Base-by-base conservation (phyloP, 305 asterid genomes). In the Nicotiana rustica region DNA sequence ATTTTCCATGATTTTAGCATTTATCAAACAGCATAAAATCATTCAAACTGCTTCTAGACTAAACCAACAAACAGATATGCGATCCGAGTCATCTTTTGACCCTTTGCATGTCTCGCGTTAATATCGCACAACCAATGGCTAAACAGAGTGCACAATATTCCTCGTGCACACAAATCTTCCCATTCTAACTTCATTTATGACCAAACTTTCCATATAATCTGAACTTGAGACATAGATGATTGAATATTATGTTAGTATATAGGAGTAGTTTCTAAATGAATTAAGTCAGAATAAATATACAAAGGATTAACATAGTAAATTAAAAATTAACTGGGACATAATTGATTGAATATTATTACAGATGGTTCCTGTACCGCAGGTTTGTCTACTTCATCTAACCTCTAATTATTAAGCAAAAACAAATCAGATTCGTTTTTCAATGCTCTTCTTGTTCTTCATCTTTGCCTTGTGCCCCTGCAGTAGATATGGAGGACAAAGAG, bases 101-200 rank as follows among this genome's bases (percentile, higher is more conserved):
- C 62, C 14, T 73, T 41, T 70, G 18, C 59, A 70, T 70, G 59
- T 38, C 25, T 47, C 5, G 78, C 61, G 61, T 71, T 71, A 73
- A 73, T 73, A 47, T 47, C 79, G 79, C 41, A 47, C 62, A 73
- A 31, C 10, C 19, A 29, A 66, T 13, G 71, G 44, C 19, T 31
- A 5, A 52, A 52, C 59, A 14, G 5, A 52, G 59, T 52, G 14
- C 59, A 52, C 14, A 52, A 25, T 25, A 25, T 25, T 25, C 25
- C 25, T 25, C 25, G 25, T 25, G 25, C 25, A 25, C 25, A 25
- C 25, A 25, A 25, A 25, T 25, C 25, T 25, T 25, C 25, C 25
- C 25, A 25, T 25, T 25, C 25, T 25, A 38, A 38, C 44, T 38
- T 38, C 44, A 38, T 38, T 5, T 38, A 41, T 41, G 49, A 41